Conservation (phyloP, 1,284 basidiomycete species). For the Microbotryum intermedium region DNA sequence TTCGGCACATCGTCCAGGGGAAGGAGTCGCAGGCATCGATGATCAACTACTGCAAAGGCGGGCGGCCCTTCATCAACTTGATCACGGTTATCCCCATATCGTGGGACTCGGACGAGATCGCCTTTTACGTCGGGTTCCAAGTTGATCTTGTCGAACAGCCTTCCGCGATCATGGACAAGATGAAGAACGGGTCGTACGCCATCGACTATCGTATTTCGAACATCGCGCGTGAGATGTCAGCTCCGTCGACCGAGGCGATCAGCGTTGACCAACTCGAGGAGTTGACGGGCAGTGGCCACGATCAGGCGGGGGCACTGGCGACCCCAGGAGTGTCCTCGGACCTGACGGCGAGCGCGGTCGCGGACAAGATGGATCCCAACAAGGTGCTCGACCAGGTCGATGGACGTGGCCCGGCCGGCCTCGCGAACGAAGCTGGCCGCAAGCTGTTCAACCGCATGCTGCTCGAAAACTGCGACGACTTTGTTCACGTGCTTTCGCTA, state of each 20-base stretch:
- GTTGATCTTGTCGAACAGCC: slow-evolving; percentile 76
- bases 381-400: slow-evolving; percentile 17
- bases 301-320: background rate
- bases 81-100: slow-evolving; percentile 59
- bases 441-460: slow-evolving; percentile 25
- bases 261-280: slow-evolving; percentile 10
- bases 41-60: slow-evolving; percentile 76
- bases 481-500: slow-evolving; percentile 80
- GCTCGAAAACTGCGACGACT: slow-evolving; percentile 44
- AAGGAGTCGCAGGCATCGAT: slow-evolving; percentile 82
- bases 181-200: slow-evolving; percentile 39
- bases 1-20: slow-evolving; percentile 54
- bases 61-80: slow-evolving; percentile 35
- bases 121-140: slow-evolving; percentile 80
- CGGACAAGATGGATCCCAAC: slow-evolving; percentile 10
- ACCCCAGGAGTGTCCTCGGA: no score
- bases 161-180: slow-evolving; percentile 65
- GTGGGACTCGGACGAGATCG: slow-evolving; percentile 51
- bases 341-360: background rate
- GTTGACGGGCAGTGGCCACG: background rate
- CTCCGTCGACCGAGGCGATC: background rate
- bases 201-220: slow-evolving; percentile 30
- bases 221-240: slow-evolving; percentile 5
- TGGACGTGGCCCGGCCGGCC: background rate
- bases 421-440: slow-evolving; percentile 12